Base-by-base conservation (phyloP, 805 yeast species). In the Candida tibetensis region DNA sequence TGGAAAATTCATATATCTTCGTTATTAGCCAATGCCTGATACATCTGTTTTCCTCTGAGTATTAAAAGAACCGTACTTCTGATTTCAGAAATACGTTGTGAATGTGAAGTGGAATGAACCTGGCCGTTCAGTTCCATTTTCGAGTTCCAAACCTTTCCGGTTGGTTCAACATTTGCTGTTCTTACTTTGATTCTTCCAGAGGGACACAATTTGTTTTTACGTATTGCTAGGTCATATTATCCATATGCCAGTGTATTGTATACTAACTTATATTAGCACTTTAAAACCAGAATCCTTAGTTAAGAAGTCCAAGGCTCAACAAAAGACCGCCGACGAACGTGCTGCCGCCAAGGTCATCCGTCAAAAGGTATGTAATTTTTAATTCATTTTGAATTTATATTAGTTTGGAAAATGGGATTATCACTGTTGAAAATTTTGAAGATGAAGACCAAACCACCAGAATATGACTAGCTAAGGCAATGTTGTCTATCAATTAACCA, bases 281-380 rank as follows among this genome's bases (percentile, higher is more conserved):
- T 68, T 76, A 57, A 69, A 75, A 71, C 95, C 95, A 79, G 95
- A 85, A 81, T 72, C 93, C 66, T 83, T 81, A 69, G 72, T 82
- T 71, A 85, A 85, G 82, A 81, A 83, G 78, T 69, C 82, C 60
- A 79, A 83, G 77, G 80, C 84, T 70, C 77, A 79, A 67, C 81
- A 82, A 64, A 83, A 84, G 79, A 72, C 79, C 60, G 77, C 82
- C 55, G 85, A 81, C 65, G 78, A 81, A 70, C 77, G 83, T 62
- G 82, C 86, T 66, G 89, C 87, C 62, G 90, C 79, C 65, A 82
- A 79, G 74, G 76, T 71, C 64, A 84, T 81, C 53, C 78, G 88
- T 71, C 77, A 79, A 72, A 81, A 79, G 63, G 95, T 85, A 84
- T 71, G 95, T 85, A 69, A 48, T 30, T 29, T n/a, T n/a, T 16